These are phyloP conservation scores for Vitis rotundifolia DNA, from an alignment of 164 flowering plant genomes.

Conservation along the genomic window DNA sequence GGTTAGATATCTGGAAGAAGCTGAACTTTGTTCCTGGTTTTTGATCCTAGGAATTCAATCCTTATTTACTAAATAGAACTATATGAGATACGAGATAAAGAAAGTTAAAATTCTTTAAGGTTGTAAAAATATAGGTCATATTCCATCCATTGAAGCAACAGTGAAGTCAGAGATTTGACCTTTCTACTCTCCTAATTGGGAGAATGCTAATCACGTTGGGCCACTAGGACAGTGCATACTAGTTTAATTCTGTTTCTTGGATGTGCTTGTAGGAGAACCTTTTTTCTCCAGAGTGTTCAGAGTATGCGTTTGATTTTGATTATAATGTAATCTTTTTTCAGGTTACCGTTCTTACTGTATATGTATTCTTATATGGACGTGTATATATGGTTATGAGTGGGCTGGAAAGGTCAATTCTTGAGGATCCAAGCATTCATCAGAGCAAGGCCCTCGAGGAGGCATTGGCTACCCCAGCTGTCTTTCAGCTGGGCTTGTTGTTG, in stretches of 20 bases:
- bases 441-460: conserved; percentile 83
- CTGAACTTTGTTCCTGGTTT: too few species aligned
- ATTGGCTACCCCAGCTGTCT: conserved; percentile 77
- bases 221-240: not conserved
- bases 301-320: conserved; percentile 1
- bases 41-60: too few species aligned
- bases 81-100: too few species aligned
- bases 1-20: too few species aligned
- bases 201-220: not conserved
- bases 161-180: too few species aligned
- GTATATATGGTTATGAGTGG: conserved; percentile 94
- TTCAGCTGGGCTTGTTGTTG: conserved; percentile 83
- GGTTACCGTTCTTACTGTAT: conserved; percentile 89
- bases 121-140: too few species aligned
- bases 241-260: not conserved
- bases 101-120: too few species aligned
- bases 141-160: too few species aligned
- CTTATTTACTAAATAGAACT: too few species aligned
- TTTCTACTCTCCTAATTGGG: not conserved
- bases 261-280: not conserved
- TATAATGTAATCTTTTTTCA: conserved; percentile 30
- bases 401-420: conserved; percentile 67
- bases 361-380: conserved; percentile 89
- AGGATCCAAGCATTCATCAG: conserved; percentile 47
- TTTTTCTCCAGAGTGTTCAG: not conserved